Evolutionary conservation across 2,329 filamentous ascomycete genomes (phyloP).

Genomic region (Thermothelomyces thermophilus): DNA sequence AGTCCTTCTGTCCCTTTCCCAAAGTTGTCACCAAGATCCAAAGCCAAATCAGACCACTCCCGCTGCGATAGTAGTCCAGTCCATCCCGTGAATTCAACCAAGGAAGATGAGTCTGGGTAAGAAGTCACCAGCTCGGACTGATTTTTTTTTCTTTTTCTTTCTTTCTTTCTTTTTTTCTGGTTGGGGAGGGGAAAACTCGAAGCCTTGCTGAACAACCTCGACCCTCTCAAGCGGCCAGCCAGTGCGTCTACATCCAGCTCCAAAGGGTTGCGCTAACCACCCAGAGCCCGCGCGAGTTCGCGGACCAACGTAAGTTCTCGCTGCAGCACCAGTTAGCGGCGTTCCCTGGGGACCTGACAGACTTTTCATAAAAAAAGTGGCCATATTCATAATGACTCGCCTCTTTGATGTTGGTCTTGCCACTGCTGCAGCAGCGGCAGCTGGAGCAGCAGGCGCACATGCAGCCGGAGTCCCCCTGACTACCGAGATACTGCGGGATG

Average conservation of each 20-base stretch:
- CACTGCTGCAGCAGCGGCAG: not conserved
- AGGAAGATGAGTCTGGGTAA: not conserved
- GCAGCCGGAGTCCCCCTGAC: not conserved
- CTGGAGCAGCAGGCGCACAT: not conserved
- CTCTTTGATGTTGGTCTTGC: not conserved
- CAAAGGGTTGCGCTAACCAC: not conserved
- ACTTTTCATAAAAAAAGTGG: not conserved
- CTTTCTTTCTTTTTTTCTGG: too few species aligned
- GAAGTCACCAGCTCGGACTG: not conserved
- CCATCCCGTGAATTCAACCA: not conserved
- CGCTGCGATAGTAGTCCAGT: not conserved
- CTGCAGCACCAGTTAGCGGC: not conserved
- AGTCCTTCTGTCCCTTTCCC: not conserved
- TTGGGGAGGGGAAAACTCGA: not conserved
- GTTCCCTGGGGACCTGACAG: not conserved
- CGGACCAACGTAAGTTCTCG: not conserved
- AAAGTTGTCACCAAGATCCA: not conserved
- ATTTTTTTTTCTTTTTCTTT: not conserved
- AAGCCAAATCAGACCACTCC: not conserved
- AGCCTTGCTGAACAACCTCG: not conserved
- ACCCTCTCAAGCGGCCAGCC: not conserved
- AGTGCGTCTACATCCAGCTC: not conserved
- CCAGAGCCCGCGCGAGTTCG: not conserved
- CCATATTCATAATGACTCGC: not conserved
- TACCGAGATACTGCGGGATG: not conserved